Evolutionary conservation across 768 basidiomycete species (phyloP).

Genomic region (Crepidotus variabilis): DNA sequence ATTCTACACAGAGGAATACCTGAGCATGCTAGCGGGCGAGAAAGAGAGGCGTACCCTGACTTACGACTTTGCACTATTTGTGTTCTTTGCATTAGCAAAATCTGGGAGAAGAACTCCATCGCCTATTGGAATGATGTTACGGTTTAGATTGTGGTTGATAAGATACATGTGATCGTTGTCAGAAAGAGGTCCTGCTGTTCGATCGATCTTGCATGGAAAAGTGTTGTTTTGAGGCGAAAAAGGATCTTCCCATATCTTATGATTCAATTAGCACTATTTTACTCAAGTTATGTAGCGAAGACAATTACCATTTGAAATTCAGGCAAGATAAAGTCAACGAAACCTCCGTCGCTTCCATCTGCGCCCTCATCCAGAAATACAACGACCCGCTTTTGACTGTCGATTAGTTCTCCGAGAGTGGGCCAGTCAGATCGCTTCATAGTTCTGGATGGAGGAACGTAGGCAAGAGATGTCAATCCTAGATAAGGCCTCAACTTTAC

Average conservation of each 20-base stretch:
- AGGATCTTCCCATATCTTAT: slow-evolving; percentile 55
- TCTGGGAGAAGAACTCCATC: slow-evolving; percentile 10
- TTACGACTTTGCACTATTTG: slow-evolving; percentile 25
- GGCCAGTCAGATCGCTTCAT: slow-evolving; percentile 53
- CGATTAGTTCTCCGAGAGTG: slow-evolving; percentile 59
- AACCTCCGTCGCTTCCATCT: slow-evolving; percentile 23
- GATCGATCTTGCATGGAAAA: slow-evolving; percentile 53
- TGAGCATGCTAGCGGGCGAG: neutral
- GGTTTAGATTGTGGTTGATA: slow-evolving; percentile 58
- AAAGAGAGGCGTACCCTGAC: neutral
- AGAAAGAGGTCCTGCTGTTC: slow-evolving; percentile 44
- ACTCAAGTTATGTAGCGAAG: neutral
- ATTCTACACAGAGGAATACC: slow-evolving; percentile 18
- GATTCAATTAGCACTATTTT: neutral
- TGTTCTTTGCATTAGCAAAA: slow-evolving; percentile 19
- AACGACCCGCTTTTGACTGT: slow-evolving; percentile 54
- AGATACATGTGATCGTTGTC: slow-evolving; percentile 51
- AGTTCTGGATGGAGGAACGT: slow-evolving; percentile 45
- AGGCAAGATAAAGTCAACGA: slow-evolving; percentile 49
- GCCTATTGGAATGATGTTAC: slow-evolving; percentile 35
- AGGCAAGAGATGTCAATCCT: slow-evolving; percentile 44
- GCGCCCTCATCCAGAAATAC: slow-evolving; percentile 57
- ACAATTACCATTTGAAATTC: slow-evolving; percentile 49
- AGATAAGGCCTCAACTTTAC: neutral
- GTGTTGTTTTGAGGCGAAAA: slow-evolving; percentile 44